phyloP scores from a whole-genome alignment of 148 eudicot species.

The Chenopodium berlandieri region DNA sequence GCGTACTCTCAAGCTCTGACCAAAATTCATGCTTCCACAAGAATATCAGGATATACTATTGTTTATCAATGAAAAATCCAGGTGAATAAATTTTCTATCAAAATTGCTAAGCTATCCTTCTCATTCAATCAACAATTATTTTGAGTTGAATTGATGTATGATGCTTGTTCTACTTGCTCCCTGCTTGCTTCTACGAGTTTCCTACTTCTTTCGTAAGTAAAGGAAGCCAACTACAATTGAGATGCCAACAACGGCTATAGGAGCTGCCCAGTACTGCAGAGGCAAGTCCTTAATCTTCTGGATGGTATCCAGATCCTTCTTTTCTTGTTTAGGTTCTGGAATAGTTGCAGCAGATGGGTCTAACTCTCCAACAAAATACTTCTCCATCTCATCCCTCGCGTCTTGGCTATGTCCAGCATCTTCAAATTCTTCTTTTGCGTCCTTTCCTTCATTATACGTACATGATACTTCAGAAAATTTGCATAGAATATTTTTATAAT shows the following conservation, averaged over 20 bases:
- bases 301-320: constrained; percentile 22
- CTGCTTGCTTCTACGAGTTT: not conserved
- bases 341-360: constrained; percentile 51
- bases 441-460: constrained; percentile 52
- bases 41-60: not conserved
- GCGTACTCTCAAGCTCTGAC: not conserved
- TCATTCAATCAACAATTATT: not conserved
- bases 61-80: not conserved
- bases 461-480: not conserved
- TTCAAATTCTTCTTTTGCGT: constrained; percentile 93
- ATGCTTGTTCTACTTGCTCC: not conserved
- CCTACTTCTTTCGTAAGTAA: constrained; percentile 58
- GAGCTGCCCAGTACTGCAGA: constrained; percentile 64
- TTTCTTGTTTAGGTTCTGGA: constrained; percentile 43
- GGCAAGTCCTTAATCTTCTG: constrained; percentile 48
- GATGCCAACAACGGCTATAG: constrained; percentile 50
- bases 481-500: not conserved
- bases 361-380: constrained; percentile 75
- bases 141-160: not conserved
- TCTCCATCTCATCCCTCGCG: constrained; percentile 73
- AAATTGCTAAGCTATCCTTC: constrained; percentile 19
- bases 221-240: constrained; percentile 56
- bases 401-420: constrained; percentile 88
- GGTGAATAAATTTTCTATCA: constrained; percentile 14
- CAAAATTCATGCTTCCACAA: not conserved